Conservation (phyloP, 495 filamentous ascomycete genomes). For the Chaetomium tenue region DNA sequence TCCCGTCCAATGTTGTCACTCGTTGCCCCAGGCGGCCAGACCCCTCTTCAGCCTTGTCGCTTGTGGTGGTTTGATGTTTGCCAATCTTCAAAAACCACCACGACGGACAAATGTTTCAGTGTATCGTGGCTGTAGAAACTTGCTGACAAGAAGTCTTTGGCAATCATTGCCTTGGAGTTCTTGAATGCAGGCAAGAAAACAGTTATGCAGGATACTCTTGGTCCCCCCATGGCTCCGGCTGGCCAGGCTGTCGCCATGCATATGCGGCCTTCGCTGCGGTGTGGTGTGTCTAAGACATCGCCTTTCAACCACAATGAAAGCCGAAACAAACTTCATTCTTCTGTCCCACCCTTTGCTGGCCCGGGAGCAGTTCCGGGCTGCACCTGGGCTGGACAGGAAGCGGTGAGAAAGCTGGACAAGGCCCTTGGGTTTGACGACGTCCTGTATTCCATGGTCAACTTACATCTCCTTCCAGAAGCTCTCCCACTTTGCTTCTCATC, state of each 20-base stretch:
- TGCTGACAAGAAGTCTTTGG: background rate
- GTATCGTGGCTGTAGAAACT: too few species aligned
- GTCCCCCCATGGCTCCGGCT: background rate
- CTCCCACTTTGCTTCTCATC: background rate
- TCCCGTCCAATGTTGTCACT: too few species aligned
- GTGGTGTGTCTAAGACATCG: background rate
- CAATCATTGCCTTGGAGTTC: background rate
- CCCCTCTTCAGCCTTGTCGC: too few species aligned
- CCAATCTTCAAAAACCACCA: too few species aligned
- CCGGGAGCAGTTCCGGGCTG: background rate
- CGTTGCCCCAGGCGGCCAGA: too few species aligned
- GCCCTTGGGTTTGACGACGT: background rate
- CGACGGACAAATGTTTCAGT: too few species aligned
- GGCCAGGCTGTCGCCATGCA: background rate
- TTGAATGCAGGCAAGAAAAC: too few species aligned
- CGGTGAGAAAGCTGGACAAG: background rate
- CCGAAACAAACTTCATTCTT: background rate
- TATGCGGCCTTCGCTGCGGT: background rate
- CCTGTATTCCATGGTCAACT: background rate
- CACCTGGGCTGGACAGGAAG: too few species aligned
- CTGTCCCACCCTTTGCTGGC: too few species aligned
- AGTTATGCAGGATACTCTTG: too few species aligned
- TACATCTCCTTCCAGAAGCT: background rate
- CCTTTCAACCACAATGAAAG: background rate
- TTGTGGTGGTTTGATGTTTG: too few species aligned